Evolutionary conservation across 2,329 filamentous ascomycete species (phyloP).

Genomic region (Fusarium sp.): DNA sequence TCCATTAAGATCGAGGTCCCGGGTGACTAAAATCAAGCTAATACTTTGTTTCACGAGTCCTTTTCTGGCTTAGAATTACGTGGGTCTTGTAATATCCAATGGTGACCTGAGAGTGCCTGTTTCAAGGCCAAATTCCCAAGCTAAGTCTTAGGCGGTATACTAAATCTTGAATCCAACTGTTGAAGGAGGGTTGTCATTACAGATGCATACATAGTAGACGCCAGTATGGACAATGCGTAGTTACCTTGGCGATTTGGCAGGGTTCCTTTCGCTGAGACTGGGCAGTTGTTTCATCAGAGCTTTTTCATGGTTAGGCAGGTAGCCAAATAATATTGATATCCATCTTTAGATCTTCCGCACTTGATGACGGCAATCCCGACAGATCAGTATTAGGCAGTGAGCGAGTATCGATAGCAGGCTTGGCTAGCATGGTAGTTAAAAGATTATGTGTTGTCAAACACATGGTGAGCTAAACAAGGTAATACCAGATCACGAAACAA

Average conservation of each 20-base stretch:
- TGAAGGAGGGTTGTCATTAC: not conserved
- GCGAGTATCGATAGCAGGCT: not conserved
- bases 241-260: not conserved
- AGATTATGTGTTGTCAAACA: not conserved
- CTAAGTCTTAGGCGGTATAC: not conserved
- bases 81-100: constrained; percentile 25
- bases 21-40: not conserved
- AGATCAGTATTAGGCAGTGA: not conserved
- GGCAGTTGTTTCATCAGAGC: too few relatives aligned
- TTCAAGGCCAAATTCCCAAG: constrained; percentile 21
- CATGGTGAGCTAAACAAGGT: not conserved
- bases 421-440: not conserved
- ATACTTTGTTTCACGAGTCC: constrained; percentile 34
- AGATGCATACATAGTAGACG: not conserved
- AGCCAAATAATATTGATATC: not conserved
- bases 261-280: not conserved
- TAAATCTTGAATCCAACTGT: not conserved
- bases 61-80: constrained; percentile 25
- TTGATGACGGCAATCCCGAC: not conserved
- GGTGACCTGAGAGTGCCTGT: constrained; percentile 20
- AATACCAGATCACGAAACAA: not conserved
- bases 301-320: not conserved
- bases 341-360: not conserved
- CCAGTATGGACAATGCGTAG: not conserved
- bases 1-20: not conserved